Conservation (phyloP, 495 filamentous ascomycete species). For the Annulohypoxylon nitens region DNA sequence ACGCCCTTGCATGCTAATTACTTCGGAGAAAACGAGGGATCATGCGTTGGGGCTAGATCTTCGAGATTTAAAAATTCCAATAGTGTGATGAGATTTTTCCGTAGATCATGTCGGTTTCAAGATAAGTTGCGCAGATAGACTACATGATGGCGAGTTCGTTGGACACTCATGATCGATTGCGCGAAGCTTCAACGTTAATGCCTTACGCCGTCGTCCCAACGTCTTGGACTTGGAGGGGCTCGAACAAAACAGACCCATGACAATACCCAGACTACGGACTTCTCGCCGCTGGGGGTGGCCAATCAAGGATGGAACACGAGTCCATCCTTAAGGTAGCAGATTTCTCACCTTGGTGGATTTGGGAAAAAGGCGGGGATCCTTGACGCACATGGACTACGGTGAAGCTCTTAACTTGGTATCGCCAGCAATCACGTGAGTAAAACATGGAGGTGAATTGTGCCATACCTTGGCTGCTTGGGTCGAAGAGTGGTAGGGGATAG, state of each 20-base stretch:
- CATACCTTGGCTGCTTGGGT: slow-evolving; percentile 11
- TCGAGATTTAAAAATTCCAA: slow-evolving; percentile 3
- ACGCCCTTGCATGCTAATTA: slow-evolving; percentile 40
- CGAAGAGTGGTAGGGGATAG: not conserved
- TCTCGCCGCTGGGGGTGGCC: slow-evolving; percentile 17
- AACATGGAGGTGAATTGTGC: slow-evolving; percentile 5
- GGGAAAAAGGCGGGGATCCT: slow-evolving; percentile 39
- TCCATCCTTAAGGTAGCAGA: slow-evolving; percentile 9
- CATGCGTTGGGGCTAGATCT: slow-evolving; percentile 13
- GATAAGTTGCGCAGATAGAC: not conserved
- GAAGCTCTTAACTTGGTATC: slow-evolving; percentile 30
- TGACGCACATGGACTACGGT: slow-evolving; percentile 27
- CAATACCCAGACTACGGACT: slow-evolving; percentile 25
- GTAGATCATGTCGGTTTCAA: slow-evolving; percentile 20
- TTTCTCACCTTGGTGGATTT: slow-evolving; percentile 6
- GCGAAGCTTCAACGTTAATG: slow-evolving; percentile 30
- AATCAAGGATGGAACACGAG: slow-evolving; percentile 24
- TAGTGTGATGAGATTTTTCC: not conserved
- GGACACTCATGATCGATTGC: slow-evolving; percentile 36
- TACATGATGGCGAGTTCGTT: slow-evolving; percentile 20
- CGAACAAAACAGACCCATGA: slow-evolving; percentile 12
- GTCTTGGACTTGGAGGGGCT: slow-evolving; percentile 9
- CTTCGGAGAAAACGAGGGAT: slow-evolving; percentile 12
- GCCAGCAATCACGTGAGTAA: slow-evolving; percentile 27
- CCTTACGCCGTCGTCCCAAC: slow-evolving; percentile 27